Conservation (phyloP, 352 stramenopile genomes). For the Phytophthora pini region DNA sequence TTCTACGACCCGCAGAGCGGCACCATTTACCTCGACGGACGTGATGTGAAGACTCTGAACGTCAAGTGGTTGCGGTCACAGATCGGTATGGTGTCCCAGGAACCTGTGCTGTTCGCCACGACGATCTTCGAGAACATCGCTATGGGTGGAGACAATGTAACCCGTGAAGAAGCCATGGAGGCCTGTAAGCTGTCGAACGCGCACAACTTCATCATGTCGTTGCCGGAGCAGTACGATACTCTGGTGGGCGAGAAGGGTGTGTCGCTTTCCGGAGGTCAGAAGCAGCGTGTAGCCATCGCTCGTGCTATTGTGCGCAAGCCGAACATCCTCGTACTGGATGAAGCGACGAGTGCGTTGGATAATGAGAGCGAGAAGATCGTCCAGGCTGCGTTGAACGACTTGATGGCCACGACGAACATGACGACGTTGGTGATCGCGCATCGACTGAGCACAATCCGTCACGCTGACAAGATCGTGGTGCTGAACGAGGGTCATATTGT, state of each 20-base stretch:
- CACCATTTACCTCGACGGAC: constrained; percentile 79
- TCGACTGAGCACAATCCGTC: constrained; percentile 54
- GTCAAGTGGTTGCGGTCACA: constrained; percentile 72
- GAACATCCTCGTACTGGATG: constrained; percentile 64
- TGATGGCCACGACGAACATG: constrained; percentile 29
- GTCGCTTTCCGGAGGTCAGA: constrained; percentile 77
- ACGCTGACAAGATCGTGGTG: constrained; percentile 58
- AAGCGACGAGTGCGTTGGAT: constrained; percentile 64
- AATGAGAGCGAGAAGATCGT: constrained; percentile 44
- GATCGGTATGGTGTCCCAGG: constrained; percentile 81
- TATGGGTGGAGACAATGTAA: constrained; percentile 67
- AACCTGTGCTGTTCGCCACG: constrained; percentile 88
- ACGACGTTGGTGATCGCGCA: constrained; percentile 56
- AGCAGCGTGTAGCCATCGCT: constrained; percentile 62
- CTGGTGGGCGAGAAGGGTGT: constrained; percentile 61
- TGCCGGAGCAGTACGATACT: constrained; percentile 90
- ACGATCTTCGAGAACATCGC: constrained; percentile 92
- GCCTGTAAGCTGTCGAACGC: constrained; percentile 50
- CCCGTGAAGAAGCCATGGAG: constrained; percentile 76
- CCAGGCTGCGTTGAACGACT: constrained; percentile 28
- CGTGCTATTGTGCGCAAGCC: constrained; percentile 54
- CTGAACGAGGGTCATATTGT: constrained; percentile 48
- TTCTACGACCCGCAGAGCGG: constrained; percentile 90
- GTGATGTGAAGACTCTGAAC: constrained; percentile 80
- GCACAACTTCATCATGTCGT: constrained; percentile 72